Percentiles rank a stretch among this genome's conserved stretches.
phyloP scores from a whole-genome alignment of 768 basidiomycete species.

The Ramaria rubella region DNA sequence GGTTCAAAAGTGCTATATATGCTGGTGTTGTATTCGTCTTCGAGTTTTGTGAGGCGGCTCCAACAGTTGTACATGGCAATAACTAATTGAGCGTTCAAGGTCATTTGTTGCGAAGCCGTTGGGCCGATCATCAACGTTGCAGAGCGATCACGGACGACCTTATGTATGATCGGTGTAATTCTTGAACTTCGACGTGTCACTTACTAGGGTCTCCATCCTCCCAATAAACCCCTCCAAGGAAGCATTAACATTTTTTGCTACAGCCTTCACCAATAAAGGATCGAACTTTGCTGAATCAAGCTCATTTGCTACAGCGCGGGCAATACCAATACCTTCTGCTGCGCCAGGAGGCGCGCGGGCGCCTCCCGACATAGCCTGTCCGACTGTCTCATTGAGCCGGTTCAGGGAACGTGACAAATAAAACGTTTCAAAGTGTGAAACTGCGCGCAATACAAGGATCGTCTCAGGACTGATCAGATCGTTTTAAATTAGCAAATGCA shows the following conservation, averaged over 20 bases:
- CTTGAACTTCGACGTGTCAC: conserved; percentile 21
- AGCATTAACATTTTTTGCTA: conserved; percentile 66
- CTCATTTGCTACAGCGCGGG: conserved; percentile 79
- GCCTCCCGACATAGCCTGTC: conserved; percentile 69
- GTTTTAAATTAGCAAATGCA: conserved; percentile 4
- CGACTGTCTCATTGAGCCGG: conserved; percentile 77
- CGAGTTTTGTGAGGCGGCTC: conserved; percentile 56
- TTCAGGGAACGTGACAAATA: conserved; percentile 82
- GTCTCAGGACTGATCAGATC: conserved; percentile 74
- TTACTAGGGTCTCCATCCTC: conserved; percentile 63
- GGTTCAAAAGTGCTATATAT: conserved; percentile 52
- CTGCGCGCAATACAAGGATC: conserved; percentile 73
- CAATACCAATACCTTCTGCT: conserved; percentile 70
- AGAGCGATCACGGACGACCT: conserved; percentile 74
- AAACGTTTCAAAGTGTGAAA: conserved; percentile 78
- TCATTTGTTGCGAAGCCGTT: conserved; percentile 69
- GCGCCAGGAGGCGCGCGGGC: conserved; percentile 62
- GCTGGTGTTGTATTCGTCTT: conserved; percentile 57
- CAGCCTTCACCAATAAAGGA: conserved; percentile 72
- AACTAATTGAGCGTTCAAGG: conserved; percentile 69
- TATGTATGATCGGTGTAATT: not conserved
- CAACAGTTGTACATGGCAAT: conserved; percentile 77
- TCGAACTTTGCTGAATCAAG: conserved; percentile 91
- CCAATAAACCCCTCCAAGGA: conserved; percentile 64
- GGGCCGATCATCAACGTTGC: conserved; percentile 73